Base-by-base conservation (phyloP, 1,284 basidiomycete species). In the Rhodotorula sp. region DNA sequence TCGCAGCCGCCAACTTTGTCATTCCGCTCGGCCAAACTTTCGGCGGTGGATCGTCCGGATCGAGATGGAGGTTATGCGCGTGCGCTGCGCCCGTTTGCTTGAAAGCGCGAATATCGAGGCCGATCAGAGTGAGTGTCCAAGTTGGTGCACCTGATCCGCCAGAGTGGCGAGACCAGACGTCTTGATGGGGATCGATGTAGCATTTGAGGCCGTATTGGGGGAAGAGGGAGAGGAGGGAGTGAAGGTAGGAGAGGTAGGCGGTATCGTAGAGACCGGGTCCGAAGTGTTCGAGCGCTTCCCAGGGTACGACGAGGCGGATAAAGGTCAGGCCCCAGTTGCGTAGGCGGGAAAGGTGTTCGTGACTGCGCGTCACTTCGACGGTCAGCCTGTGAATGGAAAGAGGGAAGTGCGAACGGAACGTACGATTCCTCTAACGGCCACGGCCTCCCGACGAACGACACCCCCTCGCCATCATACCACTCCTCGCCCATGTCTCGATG, bases 271-370 rank as follows among this genome's bases (percentile, higher is more conserved):
- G 81, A 4, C 92, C 92, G 24, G 87, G 91, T 72, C 90, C 94
- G 64, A 84, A 86, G 77, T 98, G 96, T 77, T 97, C 93, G 30
- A 99, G 84, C 0, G 94, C 91, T 78, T 99, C 95, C 96, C 95
- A 99, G 1, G 94, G 96, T 6, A 98, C 86, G 26, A 93, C 87
- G 74, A 97, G 89, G 1, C 82, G 76, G 48, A 83, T 72, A 37
- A 81, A 77, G 13, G 80, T 77, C 24, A 80, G 69, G 1, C 82
- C 82, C 81, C 80, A 82, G 2, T 77, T 70, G 3, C 67, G 60
- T 0, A 83, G 67, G 0, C 81, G 77, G 1, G 69, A 22, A 22
- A 71, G 62, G 48, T 71, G 72, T 18, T 55, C 64, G 50, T 67
- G 59, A 58, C 70, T 69, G 69, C 34, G 5, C 61, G 57, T 9